Evolutionary conservation across 352 stramenopile species (phyloP).

Genomic region (Thalassiosira ordinaria): DNA sequence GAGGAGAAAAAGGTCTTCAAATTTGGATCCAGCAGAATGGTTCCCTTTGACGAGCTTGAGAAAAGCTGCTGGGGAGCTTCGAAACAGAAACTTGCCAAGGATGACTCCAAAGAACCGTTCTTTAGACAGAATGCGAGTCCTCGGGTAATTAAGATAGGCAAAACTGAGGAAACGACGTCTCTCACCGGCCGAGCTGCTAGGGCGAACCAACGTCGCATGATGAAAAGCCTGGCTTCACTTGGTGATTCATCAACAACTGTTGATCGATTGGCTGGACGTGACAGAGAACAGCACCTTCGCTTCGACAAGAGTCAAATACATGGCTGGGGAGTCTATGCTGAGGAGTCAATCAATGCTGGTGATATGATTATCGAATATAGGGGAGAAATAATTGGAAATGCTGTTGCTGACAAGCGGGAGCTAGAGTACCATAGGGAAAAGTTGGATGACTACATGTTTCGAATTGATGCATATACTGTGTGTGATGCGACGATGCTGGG

Average conservation of each 20-base stretch:
- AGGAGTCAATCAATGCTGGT: conserved; percentile 91
- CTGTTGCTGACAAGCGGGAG: conserved; percentile 92
- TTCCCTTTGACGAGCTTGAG: conserved; percentile 45
- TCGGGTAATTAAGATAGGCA: conserved; percentile 40
- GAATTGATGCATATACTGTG: conserved; percentile 90
- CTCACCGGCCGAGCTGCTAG: conserved; percentile 60
- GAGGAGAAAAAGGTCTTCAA: conserved; percentile 35
- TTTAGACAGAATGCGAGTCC: conserved; percentile 44
- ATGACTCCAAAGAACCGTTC: conserved; percentile 15
- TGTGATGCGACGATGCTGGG: conserved; percentile 88
- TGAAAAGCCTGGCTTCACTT: conserved; percentile 66
- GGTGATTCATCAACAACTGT: conserved; percentile 51
- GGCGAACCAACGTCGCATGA: conserved; percentile 74
- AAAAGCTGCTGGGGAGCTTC: conserved; percentile 40
- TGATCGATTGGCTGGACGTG: conserved; percentile 68
- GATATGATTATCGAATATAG: conserved; percentile 98
- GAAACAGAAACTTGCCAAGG: conserved; percentile 40
- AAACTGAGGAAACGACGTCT: conserved; percentile 55
- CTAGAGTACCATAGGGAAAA: conserved; percentile 93
- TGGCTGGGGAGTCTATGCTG: conserved; percentile 95
- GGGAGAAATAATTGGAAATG: conserved; percentile 90
- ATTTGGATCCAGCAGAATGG: conserved; percentile 37
- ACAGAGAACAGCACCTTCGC: conserved; percentile 67
- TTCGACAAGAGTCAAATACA: conserved; percentile 89
- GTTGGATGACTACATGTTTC: conserved; percentile 98